Evolutionary conservation across 1,284 basidiomycete species (phyloP), one percentile per base, ranked within the genome.

Genomic region (Irpex sp.): DNA sequence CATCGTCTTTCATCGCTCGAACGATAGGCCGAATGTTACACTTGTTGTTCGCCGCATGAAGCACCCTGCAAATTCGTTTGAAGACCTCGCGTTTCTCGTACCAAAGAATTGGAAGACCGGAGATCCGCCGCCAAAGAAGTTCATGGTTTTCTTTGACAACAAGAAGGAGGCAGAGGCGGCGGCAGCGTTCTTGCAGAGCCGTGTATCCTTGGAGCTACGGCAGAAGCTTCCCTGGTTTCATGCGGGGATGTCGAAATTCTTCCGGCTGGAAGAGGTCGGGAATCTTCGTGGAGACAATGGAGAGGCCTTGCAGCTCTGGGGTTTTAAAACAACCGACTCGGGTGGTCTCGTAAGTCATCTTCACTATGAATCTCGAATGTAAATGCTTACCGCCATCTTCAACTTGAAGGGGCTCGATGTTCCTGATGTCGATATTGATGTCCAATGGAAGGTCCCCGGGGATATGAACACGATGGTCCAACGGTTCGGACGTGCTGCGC

Each of bases 381-480:
- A 31, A 31, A 5, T 5, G 4, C 31, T 31, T 31, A 5, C 31
- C 31, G 4, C 31, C 4, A 31, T 5, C 4, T 31, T 4, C 31
- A 3, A 3, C 1, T 1, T 26, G 3, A 1, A 77, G 75, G 74
- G 76, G 11, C 66, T 77, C 37, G 73, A 77, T 62, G 15, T 78
- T 5, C 68, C 70, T 0, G 70, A 77, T 64, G 69, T 79, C 11
- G 44, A 65, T 15, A 19, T 77, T 4, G 70, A 75, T 9, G 63
- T 76, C 0, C 76, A 78, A 59, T 79, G 73, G 74, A 64, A 65
- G 6, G 36, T 51, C 11, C 59, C 60, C 0, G 57, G 48, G 13
- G 57, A 55, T 48, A 11, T 66, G 6, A 49, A 58, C 17, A 67
- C 64, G 1, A 19, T 69, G 8, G 62, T 62, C 62, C 68, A 70